Conservation (phyloP, 2,329 filamentous ascomycete species). For the Fusarium acutatum region DNA sequence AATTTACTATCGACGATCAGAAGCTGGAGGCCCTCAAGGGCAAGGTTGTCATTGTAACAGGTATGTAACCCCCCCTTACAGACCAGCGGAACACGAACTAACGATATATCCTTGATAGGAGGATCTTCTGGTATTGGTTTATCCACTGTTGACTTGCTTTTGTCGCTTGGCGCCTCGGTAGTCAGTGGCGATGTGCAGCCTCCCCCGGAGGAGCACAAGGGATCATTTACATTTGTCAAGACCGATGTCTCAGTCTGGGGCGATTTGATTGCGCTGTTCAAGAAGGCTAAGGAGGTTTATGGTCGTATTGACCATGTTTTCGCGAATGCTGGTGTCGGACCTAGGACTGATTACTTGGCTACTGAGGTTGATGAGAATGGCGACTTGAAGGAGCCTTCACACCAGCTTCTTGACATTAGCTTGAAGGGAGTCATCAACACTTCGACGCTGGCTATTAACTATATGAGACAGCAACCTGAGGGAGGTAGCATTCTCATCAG, state of each 20-base stretch:
- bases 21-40: slow-evolving; percentile 54
- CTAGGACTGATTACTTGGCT: slow-evolving; percentile 56
- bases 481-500: slow-evolving; percentile 65
- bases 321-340: slow-evolving; percentile 67
- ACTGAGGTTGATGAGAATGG: slow-evolving; percentile 59
- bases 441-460: slow-evolving; percentile 56
- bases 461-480: slow-evolving; percentile 56
- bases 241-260: slow-evolving; percentile 61
- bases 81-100: neutral
- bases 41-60: slow-evolving; percentile 63
- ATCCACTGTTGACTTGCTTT: slow-evolving; percentile 60
- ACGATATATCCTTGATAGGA: slow-evolving; percentile 44
- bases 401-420: slow-evolving; percentile 58
- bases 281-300: slow-evolving; percentile 63
- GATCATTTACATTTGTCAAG: slow-evolving; percentile 48
- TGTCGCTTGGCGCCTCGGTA: slow-evolving; percentile 63
- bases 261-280: slow-evolving; percentile 61
- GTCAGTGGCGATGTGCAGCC: slow-evolving; percentile 63
- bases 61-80: neutral
- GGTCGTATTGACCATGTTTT: slow-evolving; percentile 83
- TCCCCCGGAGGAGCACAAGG: slow-evolving; percentile 39
- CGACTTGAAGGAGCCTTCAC: slow-evolving; percentile 55
- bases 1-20: slow-evolving; percentile 55
- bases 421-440: slow-evolving; percentile 61
- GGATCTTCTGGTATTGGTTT: slow-evolving; percentile 69